Percentiles rank a stretch among this genome's conserved stretches.
phyloP scores from a whole-genome alignment of 2,329 filamentous ascomycete species.

The Chrysoporthe austroafricana region DNA sequence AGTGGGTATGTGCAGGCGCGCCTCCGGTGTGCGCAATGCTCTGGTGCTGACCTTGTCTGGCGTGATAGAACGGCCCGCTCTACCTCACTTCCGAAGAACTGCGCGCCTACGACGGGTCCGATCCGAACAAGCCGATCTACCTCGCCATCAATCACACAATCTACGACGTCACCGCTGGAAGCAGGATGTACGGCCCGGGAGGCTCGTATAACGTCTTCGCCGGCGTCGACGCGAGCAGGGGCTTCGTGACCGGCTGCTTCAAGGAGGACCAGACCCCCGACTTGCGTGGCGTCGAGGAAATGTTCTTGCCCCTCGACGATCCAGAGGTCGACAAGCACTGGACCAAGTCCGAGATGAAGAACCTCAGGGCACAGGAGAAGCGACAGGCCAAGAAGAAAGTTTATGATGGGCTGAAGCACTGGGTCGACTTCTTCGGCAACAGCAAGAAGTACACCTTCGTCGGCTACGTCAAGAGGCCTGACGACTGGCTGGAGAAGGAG shows the following conservation, averaged over 20 bases:
- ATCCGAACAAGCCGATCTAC: conserved; percentile 79
- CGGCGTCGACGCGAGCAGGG: conserved; percentile 82
- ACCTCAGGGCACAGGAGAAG: conserved; percentile 64
- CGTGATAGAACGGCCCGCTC: conserved; percentile 59
- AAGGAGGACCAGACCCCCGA: conserved; percentile 81
- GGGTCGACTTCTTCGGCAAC: conserved; percentile 81
- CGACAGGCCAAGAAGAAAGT: conserved; percentile 68
- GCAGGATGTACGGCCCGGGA: conserved; percentile 77
- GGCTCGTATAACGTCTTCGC: conserved; percentile 88
- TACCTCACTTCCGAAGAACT: conserved; percentile 78
- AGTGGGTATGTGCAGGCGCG: conserved; percentile 56
- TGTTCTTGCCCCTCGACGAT: conserved; percentile 73
- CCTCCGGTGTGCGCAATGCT: background rate
- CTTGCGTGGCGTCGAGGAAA: conserved; percentile 82
- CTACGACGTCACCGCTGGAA: conserved; percentile 77
- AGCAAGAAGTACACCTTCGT: conserved; percentile 82
- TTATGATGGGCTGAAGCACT: conserved; percentile 71
- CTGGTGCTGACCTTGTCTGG: background rate
- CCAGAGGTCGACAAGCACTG: conserved; percentile 63
- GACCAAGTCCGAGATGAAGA: conserved; percentile 56
- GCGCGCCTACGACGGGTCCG: conserved; percentile 73
- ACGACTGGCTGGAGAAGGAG: conserved; percentile 64
- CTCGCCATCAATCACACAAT: conserved; percentile 87
- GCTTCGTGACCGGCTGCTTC: conserved; percentile 94
- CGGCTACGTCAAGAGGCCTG: conserved; percentile 70